Evolutionary conservation across 225 moss, liverwort and hornwort species (phyloP).

Genomic region (Sphagnum tenellum): DNA sequence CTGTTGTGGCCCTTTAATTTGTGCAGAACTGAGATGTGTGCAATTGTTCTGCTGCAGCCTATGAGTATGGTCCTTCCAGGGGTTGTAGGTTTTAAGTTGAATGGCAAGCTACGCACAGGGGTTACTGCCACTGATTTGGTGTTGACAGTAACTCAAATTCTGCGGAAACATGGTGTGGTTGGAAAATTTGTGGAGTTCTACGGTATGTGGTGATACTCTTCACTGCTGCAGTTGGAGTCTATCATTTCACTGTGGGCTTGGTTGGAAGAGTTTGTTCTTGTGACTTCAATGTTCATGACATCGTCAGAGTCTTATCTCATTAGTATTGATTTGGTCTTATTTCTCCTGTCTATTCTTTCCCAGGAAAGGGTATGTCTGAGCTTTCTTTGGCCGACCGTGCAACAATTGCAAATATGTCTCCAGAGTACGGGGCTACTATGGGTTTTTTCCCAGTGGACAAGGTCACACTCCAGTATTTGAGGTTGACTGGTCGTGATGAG

Average conservation of each 20-base stretch:
- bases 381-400: constrained; percentile 89
- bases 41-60: constrained; percentile 41
- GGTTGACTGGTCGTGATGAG: constrained; percentile 84
- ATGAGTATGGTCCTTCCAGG: constrained; percentile 99
- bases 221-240: background rate
- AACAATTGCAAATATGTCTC: constrained; percentile 97
- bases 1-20: too few species aligned
- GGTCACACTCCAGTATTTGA: constrained; percentile 78
- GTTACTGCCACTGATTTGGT: constrained; percentile 98
- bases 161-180: constrained; percentile 93
- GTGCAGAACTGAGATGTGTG: too few species aligned
- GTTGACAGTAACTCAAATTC: constrained; percentile 82
- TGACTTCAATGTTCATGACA: too few species aligned
- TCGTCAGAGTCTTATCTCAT: background rate
- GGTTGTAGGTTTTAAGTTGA: constrained; percentile 91
- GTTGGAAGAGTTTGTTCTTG: background rate
- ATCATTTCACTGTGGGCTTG: too few species aligned
- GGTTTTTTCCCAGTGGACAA: constrained; percentile 93
- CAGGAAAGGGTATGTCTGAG: constrained; percentile 79
- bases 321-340: background rate
- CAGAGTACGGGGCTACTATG: constrained; percentile 98
- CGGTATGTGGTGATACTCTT: constrained; percentile 36
- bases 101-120: constrained; percentile 69
- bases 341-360: background rate
- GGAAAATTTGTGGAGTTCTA: constrained; percentile 99